These are phyloP conservation scores for Boletus rufocinnamomeus DNA, from an alignment of 768 basidiomycete species.

Conservation along the genomic window DNA sequence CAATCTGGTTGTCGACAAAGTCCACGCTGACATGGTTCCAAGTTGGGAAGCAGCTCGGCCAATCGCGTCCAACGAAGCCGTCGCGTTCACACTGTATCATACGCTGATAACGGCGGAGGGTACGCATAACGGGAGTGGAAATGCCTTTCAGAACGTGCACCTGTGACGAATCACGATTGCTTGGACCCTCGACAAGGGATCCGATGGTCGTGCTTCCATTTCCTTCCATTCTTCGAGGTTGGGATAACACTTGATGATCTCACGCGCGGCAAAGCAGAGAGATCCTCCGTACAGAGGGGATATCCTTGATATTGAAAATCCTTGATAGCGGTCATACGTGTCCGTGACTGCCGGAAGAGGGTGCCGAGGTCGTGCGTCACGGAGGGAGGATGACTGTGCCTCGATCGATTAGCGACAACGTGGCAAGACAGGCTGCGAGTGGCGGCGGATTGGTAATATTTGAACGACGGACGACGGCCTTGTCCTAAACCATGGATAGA, in stretches of 20 bases:
- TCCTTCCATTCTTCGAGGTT: constrained; percentile 12
- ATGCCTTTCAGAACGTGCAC: constrained; percentile 12
- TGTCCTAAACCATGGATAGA: not conserved
- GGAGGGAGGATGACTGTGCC: not conserved
- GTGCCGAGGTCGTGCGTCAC: not conserved
- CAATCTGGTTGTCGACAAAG: not conserved
- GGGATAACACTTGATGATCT: constrained; percentile 14
- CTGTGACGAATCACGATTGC: not conserved
- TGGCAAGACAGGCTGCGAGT: no score
- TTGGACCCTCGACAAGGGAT: constrained; percentile 7
- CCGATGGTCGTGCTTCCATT: constrained; percentile 3
- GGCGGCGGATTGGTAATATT: not conserved
- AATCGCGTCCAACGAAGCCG: constrained; percentile 1
- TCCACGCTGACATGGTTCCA: not conserved
- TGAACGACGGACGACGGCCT: not conserved
- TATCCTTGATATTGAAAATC: constrained; percentile 15
- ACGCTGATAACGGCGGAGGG: constrained; percentile 8
- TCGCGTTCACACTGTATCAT: not conserved
- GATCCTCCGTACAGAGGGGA: constrained; percentile 10
- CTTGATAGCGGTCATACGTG: constrained; percentile 7
- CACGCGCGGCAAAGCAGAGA: constrained; percentile 6
- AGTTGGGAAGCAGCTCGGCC: not conserved
- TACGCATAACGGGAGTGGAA: not conserved
- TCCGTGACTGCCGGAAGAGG: constrained; percentile 1
- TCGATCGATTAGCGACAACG: not conserved